Conservation (phyloP, 208 protist species). For the Cochliopodium minus region DNA sequence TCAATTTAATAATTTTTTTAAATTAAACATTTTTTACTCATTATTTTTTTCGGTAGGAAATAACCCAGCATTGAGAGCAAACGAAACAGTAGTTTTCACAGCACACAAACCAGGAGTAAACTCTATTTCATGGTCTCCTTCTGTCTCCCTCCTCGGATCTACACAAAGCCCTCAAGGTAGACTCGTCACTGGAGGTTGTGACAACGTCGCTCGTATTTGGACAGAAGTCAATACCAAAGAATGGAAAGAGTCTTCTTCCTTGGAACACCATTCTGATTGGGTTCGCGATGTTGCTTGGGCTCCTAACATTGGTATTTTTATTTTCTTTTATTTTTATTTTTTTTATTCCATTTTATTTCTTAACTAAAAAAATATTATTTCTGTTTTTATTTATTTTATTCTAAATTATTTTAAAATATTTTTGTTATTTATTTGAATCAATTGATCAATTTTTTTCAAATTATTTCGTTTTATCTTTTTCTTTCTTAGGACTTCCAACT, state of each 20-base stretch:
- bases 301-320: conserved; percentile 8
- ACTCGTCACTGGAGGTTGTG: conserved; percentile 46
- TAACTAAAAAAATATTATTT: no score
- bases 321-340: no score
- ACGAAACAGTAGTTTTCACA: no score
- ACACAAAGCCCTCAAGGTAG: conserved; percentile 11
- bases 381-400: no score
- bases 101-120: conserved; percentile 42
- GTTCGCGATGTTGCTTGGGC: conserved; percentile 6
- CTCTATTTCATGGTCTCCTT: conserved; percentile 42
- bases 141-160: conserved; percentile 17
- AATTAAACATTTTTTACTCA: no score
- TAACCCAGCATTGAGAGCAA: background rate
- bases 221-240: background rate
- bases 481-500: no score
- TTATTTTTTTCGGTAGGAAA: background rate
- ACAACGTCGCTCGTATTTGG: conserved; percentile 55
- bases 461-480: no score
- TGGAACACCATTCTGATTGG: background rate
- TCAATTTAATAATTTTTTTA: no score
- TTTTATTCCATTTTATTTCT: no score
- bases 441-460: no score
- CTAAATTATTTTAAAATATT: no score
- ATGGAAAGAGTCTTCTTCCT: background rate
- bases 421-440: no score